Conservation (phyloP, 2,329 filamentous ascomycete genomes). For the Arthroderma sp. region DNA sequence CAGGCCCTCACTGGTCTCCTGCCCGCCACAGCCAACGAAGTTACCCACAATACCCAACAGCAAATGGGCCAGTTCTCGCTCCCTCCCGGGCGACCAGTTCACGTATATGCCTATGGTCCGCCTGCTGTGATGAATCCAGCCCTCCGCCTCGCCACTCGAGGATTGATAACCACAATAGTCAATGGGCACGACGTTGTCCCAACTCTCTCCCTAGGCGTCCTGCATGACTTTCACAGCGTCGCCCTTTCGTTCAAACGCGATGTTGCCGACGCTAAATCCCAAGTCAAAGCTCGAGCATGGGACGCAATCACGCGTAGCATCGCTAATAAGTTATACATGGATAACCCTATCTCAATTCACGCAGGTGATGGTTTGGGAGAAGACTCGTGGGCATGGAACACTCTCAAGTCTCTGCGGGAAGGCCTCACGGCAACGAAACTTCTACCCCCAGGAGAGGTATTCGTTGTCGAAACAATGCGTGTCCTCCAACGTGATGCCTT, state of each 20-base stretch:
- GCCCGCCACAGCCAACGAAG: conserved; percentile 4
- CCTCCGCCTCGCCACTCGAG: conserved; percentile 57
- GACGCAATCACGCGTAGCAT: conserved; percentile 51
- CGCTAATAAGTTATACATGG: conserved; percentile 49
- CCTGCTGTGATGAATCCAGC: conserved; percentile 60
- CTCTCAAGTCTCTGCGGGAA: conserved; percentile 53
- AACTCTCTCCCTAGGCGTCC: conserved; percentile 57
- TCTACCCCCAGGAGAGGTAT: conserved; percentile 64
- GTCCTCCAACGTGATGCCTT: conserved; percentile 59
- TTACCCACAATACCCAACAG: conserved; percentile 13
- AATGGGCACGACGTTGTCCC: conserved; percentile 65
- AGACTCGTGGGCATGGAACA: conserved; percentile 55
- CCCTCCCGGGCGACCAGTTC: conserved; percentile 57
- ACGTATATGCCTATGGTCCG: conserved; percentile 68
- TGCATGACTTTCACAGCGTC: conserved; percentile 63
- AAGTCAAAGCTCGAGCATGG: conserved; percentile 56
- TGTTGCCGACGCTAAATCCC: conserved; percentile 52
- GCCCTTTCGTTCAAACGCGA: conserved; percentile 63
- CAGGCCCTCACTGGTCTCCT: conserved; percentile 27
- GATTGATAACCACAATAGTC: conserved; percentile 61
- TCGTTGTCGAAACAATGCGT: conserved; percentile 55
- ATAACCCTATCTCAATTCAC: conserved; percentile 33
- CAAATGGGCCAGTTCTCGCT: conserved; percentile 36
- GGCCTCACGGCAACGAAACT: conserved; percentile 60
- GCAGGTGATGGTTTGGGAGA: conserved; percentile 45